Evolutionary conservation across 2,329 filamentous ascomycete species (phyloP).

Genomic region (Helotiales sp.): DNA sequence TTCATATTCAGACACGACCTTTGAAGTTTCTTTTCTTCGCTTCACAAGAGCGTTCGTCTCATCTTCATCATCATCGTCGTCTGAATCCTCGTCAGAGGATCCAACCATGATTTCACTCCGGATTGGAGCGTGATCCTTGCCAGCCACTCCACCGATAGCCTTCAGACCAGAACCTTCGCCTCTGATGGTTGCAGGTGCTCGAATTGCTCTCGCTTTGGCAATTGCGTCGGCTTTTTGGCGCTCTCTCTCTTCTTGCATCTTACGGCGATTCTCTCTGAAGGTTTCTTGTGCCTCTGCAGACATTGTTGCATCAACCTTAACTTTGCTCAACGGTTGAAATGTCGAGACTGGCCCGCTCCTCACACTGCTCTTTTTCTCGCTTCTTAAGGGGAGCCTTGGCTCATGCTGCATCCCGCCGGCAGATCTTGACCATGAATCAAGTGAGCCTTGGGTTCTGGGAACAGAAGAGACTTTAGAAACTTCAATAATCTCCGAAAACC

Average conservation of each 20-base stretch:
- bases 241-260: constrained; percentile 75
- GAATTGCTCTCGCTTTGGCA: constrained; percentile 68
- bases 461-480: constrained; percentile 50
- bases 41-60: constrained; percentile 52
- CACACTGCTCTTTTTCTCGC: constrained; percentile 9
- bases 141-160: constrained; percentile 71
- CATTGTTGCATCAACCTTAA: constrained; percentile 26
- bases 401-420: constrained; percentile 45
- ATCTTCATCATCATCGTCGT: constrained; percentile 72
- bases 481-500: constrained; percentile 53
- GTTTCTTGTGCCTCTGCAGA: constrained; percentile 46
- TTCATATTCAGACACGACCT: constrained; percentile 49
- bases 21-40: constrained; percentile 47
- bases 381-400: constrained; percentile 33
- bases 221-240: constrained; percentile 74
- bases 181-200: constrained; percentile 60
- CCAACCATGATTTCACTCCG: constrained; percentile 91
- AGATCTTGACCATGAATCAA: constrained; percentile 67
- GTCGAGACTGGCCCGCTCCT: background rate
- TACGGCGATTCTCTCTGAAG: constrained; percentile 76
- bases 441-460: constrained; percentile 60
- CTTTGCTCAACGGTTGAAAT: constrained; percentile 32
- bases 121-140: constrained; percentile 76
- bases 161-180: constrained; percentile 81
- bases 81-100: constrained; percentile 74